Percentiles rank a stretch among this genome's conserved stretches.
These are phyloP conservation scores for Capronia americana DNA, from an alignment of 2,329 filamentous ascomycete genomes.

Conservation along the genomic window DNA sequence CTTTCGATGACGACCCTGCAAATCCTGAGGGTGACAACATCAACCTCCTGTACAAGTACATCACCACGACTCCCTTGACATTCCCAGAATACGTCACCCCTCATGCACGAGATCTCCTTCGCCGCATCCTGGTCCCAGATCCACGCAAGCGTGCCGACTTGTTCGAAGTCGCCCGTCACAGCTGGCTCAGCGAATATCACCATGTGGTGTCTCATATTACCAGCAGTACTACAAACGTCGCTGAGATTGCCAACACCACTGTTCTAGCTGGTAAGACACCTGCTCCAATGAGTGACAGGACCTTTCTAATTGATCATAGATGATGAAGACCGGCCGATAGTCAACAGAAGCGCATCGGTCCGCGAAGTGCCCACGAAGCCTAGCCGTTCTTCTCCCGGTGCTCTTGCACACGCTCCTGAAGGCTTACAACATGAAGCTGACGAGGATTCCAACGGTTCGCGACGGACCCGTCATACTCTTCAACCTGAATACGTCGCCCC, in stretches of 20 bases:
- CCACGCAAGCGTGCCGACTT: constrained; percentile 92
- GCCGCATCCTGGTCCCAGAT: constrained; percentile 92
- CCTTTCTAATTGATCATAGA: constrained; percentile 17
- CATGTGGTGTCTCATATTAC: constrained; percentile 97
- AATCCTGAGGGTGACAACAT: constrained; percentile 99
- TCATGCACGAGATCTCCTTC: constrained; percentile 88
- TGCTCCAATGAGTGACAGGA: constrained; percentile 13
- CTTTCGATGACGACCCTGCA: constrained; percentile 96
- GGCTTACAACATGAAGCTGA: constrained; percentile 54
- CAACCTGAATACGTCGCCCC: constrained; percentile 98
- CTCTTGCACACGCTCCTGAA: constrained; percentile 52
- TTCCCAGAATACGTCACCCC: constrained; percentile 99
- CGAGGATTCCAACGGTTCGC: constrained; percentile 67
- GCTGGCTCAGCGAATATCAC: constrained; percentile 97
- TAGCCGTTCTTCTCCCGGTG: constrained; percentile 29
- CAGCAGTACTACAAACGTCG: constrained; percentile 86
- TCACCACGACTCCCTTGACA: constrained; percentile 93
- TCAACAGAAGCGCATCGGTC: constrained; percentile 90
- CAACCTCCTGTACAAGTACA: constrained; percentile 98
- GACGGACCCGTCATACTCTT: constrained; percentile 82
- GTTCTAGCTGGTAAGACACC: constrained; percentile 61
- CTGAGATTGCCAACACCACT: constrained; percentile 82
- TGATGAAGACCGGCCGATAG: constrained; percentile 64
- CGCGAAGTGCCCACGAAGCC: constrained; percentile 62
- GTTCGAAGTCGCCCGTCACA: constrained; percentile 96